phyloP scores from a whole-genome alignment of 1,284 basidiomycete genomes.

The Melampsora americana region DNA sequence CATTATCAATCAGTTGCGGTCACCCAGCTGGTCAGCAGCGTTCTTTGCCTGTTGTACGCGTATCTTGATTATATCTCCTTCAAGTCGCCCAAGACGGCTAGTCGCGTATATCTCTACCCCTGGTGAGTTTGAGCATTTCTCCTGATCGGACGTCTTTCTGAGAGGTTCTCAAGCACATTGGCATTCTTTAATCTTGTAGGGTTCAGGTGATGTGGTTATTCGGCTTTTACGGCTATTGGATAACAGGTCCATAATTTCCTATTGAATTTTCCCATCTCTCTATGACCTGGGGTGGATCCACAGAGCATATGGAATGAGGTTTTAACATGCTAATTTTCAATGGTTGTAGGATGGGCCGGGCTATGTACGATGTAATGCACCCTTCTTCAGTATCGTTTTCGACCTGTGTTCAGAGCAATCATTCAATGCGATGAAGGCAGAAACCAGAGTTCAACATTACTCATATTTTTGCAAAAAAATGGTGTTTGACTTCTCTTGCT shows the following conservation, averaged over 20 bases:
- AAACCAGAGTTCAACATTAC: too few species aligned
- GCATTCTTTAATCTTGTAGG: not conserved
- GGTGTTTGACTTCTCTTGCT: too few species aligned
- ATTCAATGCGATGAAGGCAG: too few species aligned
- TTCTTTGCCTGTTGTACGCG: not conserved
- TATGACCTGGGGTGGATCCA: too few species aligned
- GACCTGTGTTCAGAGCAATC: too few species aligned
- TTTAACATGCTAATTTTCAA: too few species aligned
- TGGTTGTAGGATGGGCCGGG: not conserved
- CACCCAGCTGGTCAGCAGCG: constrained; percentile 1
- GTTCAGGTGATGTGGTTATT: constrained; percentile 4
- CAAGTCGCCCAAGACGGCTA: not conserved
- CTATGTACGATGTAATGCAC: constrained; percentile 5
- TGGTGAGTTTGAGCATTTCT: not conserved
- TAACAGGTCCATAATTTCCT: not conserved
- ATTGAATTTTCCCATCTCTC: too few species aligned
- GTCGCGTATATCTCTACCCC: not conserved
- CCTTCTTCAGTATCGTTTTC: not conserved
- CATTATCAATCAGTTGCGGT: not conserved
- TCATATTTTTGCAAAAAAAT: too few species aligned
- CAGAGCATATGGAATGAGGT: too few species aligned
- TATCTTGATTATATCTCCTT: not conserved
- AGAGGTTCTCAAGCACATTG: not conserved
- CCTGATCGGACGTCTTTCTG: not conserved
- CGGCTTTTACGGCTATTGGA: not conserved